Evolutionary conservation across 2,329 filamentous ascomycete genomes (phyloP).

Genomic region (Neofusicoccum laricinum): DNA sequence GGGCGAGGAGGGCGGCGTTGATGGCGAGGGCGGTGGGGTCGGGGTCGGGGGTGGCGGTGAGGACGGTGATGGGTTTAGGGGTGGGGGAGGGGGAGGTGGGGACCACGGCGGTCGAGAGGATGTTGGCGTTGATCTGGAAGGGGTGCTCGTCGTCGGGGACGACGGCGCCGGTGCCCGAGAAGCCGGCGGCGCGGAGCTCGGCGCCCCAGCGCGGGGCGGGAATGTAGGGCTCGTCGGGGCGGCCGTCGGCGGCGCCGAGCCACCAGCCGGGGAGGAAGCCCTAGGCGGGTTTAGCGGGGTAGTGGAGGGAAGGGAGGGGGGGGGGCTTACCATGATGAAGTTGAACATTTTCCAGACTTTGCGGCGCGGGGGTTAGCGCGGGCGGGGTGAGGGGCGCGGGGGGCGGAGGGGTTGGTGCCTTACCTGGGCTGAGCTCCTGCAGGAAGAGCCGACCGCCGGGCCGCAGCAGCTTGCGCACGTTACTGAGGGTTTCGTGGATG

Average conservation of each 20-base stretch:
- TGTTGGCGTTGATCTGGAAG: conserved; percentile 22
- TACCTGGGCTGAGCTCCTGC: conserved; percentile 37
- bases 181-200: conserved; percentile 32
- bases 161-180: conserved; percentile 28
- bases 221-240: conserved; percentile 24
- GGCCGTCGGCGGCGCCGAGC: conserved; percentile 29
- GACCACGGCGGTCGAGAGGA: conserved; percentile 17
- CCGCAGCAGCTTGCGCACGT: conserved; percentile 26
- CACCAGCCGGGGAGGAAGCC: conserved; percentile 36
- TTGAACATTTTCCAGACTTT: conserved; percentile 22
- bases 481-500: conserved; percentile 22
- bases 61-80: too few relatives aligned
- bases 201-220: conserved; percentile 28
- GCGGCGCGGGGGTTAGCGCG: neutral
- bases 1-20: neutral
- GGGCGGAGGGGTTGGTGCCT: neutral
- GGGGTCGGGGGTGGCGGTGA: neutral
- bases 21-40: neutral
- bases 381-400: too few relatives aligned
- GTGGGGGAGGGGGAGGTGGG: too few relatives aligned
- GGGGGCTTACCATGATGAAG: conserved; percentile 26
- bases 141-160: conserved; percentile 22
- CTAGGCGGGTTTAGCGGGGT: neutral
- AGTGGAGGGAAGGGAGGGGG: neutral
- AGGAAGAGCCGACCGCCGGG: conserved; percentile 48